A percentile compares a stretch with the other conserved stretches of the same genome.
These are phyloP conservation scores for Coemansia sp. DNA, from an alignment of 192 early-diverging fungal genomes.

Conservation along the genomic window DNA sequence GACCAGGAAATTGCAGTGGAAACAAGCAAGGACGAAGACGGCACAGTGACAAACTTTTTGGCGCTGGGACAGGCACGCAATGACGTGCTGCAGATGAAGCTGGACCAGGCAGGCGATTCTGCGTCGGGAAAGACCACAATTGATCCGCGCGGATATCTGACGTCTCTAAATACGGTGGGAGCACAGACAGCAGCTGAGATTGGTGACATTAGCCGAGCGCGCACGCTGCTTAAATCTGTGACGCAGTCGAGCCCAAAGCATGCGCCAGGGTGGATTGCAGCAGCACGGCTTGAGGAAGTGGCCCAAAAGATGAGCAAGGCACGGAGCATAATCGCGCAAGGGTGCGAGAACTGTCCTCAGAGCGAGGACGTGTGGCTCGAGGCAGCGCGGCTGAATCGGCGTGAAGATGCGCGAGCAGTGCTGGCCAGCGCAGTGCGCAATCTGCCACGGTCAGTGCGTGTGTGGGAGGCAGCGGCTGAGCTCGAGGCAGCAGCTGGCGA, in stretches of 20 bases:
- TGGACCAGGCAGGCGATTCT: slow-evolving; percentile 91
- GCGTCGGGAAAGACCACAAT: slow-evolving; percentile 83
- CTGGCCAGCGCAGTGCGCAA: slow-evolving; percentile 87
- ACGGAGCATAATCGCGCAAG: slow-evolving; percentile 81
- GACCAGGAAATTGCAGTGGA: slow-evolving; percentile 50
- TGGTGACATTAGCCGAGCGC: slow-evolving; percentile 86
- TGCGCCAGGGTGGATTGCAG: slow-evolving; percentile 97
- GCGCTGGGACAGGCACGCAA: slow-evolving; percentile 92
- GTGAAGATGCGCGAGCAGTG: slow-evolving; percentile 83
- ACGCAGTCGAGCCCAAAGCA: slow-evolving; percentile 93
- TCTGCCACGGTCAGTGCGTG: slow-evolving; percentile 86
- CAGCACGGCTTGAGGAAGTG: slow-evolving; percentile 93
- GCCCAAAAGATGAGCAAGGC: slow-evolving; percentile 83
- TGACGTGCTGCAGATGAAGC: slow-evolving; percentile 84
- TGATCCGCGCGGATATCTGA: slow-evolving; percentile 95
- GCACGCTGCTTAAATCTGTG: slow-evolving; percentile 84
- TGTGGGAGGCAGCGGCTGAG: slow-evolving; percentile 87
- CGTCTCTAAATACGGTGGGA: slow-evolving; percentile 81
- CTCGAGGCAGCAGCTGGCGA: slow-evolving; percentile 66
- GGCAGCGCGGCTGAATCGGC: slow-evolving; percentile 82
- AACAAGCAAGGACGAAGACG: slow-evolving; percentile 69
- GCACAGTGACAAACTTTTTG: slow-evolving; percentile 63
- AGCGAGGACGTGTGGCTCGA: slow-evolving; percentile 98
- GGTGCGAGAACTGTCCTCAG: slow-evolving; percentile 91
- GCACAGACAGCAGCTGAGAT: slow-evolving; percentile 73